phyloP scores from a whole-genome alignment of 306 rosid species.

The Arachis hypogaea region DNA sequence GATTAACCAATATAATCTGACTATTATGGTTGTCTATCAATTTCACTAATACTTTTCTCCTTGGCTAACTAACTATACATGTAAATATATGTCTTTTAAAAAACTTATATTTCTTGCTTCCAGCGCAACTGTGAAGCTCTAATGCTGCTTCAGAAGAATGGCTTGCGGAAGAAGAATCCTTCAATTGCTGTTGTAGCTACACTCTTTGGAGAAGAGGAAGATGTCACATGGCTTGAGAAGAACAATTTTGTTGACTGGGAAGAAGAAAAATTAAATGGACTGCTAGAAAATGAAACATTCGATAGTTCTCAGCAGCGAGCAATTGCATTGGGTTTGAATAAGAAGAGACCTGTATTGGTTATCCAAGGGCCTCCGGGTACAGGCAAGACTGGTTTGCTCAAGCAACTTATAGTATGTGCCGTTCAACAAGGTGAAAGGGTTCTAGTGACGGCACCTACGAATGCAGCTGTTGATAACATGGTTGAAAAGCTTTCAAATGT shows the following conservation, averaged over 20 bases:
- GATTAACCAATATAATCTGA: slow-evolving; percentile 8
- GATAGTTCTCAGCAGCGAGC: slow-evolving; percentile 67
- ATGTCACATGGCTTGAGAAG: slow-evolving; percentile 64
- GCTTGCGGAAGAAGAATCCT: slow-evolving; percentile 75
- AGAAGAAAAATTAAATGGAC: slow-evolving; percentile 47
- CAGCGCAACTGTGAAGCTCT: slow-evolving; percentile 93
- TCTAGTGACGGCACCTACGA: slow-evolving; percentile 86
- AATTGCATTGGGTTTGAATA: slow-evolving; percentile 71
- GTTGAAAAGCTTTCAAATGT: slow-evolving; percentile 71
- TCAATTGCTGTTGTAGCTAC: slow-evolving; percentile 71
- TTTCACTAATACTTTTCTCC: neutral
- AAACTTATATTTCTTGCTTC: slow-evolving; percentile 33
- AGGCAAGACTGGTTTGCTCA: slow-evolving; percentile 82
- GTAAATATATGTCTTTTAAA: slow-evolving; percentile 26
- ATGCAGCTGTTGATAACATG: slow-evolving; percentile 86
- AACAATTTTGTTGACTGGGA: slow-evolving; percentile 60
- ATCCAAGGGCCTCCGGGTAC: slow-evolving; percentile 95
- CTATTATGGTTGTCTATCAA: slow-evolving; percentile 27
- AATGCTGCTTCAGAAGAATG: slow-evolving; percentile 84
- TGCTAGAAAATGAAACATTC: slow-evolving; percentile 43
- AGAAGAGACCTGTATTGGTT: slow-evolving; percentile 67
- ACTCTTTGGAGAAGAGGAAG: slow-evolving; percentile 76
- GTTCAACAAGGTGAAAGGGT: slow-evolving; percentile 82
- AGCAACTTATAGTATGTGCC: slow-evolving; percentile 62
- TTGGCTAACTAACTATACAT: slow-evolving; percentile 1